Evolutionary conservation across 192 early-diverging fungal genomes (phyloP).

Genomic region (Pecoramyces ruminantium): DNA sequence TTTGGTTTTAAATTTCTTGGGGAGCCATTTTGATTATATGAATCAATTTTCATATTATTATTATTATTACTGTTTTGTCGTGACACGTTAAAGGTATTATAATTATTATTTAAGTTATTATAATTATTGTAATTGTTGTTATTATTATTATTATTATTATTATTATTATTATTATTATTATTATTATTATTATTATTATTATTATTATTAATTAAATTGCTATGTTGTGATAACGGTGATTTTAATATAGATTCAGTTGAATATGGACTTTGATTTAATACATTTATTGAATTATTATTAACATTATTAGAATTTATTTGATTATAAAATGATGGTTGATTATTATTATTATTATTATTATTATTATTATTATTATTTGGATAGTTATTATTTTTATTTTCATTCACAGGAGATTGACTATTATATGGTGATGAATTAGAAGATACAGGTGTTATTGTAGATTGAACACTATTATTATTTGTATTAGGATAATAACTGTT

Average conservation of each 20-base stretch:
- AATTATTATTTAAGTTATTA: neutral
- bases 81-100: no score
- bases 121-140: neutral
- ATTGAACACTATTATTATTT: neutral
- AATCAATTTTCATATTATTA: no score
- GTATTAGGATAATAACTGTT: neutral
- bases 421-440: neutral
- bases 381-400: neutral
- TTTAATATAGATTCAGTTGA: neutral
- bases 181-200: no score
- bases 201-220: neutral
- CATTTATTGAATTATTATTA: neutral
- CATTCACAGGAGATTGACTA: neutral
- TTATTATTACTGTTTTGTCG: no score
- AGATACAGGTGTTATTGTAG: neutral
- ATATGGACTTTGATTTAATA: neutral
- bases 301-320: neutral
- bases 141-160: neutral
- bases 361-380: neutral
- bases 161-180: neutral
- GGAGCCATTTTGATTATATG: neutral
- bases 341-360: neutral
- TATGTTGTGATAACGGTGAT: neutral
- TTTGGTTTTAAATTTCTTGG: neutral
- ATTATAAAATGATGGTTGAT: neutral